Evolutionary conservation across 129 eudicot genomes (phyloP).

Genomic region (Daucus carota): DNA sequence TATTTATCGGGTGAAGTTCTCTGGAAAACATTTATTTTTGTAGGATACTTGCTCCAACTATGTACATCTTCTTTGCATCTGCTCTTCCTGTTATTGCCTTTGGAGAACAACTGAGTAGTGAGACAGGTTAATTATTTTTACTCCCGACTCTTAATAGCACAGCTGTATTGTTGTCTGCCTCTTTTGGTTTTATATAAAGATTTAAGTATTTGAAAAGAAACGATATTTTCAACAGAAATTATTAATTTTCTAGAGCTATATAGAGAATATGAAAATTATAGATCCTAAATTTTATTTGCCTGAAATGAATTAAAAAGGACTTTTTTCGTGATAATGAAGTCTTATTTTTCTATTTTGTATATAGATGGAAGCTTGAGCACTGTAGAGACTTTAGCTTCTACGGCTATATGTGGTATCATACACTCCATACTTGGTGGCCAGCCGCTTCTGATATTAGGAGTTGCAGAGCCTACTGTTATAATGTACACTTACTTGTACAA

Average conservation of each 20-base stretch:
- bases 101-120: slow-evolving; percentile 13
- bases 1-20: background rate
- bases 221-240: background rate
- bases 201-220: background rate
- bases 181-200: background rate
- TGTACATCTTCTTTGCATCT: slow-evolving; percentile 15
- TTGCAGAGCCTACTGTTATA: slow-evolving; percentile 47
- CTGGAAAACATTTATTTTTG: background rate
- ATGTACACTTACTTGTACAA: slow-evolving; percentile 39
- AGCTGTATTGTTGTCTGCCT: background rate
- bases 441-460: slow-evolving; percentile 40
- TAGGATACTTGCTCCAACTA: slow-evolving; percentile 6
- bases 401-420: slow-evolving; percentile 38
- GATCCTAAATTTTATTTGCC: background rate
- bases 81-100: slow-evolving; percentile 17
- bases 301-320: background rate
- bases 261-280: background rate
- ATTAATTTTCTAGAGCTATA: background rate
- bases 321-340: too few relatives aligned
- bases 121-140: slow-evolving; percentile 1
- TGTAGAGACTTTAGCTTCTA: slow-evolving; percentile 32
- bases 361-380: slow-evolving; percentile 37
- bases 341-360: background rate
- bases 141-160: background rate
- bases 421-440: slow-evolving; percentile 44